Conservation (phyloP, 768 basidiomycete species). For the Tylopilus vinaceipallidus region DNA sequence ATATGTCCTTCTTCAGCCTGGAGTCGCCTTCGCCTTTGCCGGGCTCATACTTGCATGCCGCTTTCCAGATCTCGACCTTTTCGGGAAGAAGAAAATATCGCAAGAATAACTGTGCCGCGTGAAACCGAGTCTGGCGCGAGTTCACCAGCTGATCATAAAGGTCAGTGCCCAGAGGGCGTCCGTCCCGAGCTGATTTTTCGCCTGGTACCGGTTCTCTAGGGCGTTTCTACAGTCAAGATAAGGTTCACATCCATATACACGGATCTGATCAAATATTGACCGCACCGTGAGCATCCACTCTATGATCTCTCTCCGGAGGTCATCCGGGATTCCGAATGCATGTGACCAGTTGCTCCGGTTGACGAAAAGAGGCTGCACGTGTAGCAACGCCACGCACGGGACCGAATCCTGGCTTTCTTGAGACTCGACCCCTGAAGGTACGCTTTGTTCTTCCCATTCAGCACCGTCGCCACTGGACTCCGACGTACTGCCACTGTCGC, state of each 20-base stretch:
- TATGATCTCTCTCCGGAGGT: constrained; percentile 35
- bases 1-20: constrained; percentile 37
- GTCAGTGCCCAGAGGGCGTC: constrained; percentile 5
- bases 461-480: constrained; percentile 10
- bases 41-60: neutral
- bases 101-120: constrained; percentile 59
- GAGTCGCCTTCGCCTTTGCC: neutral
- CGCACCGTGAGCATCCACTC: constrained; percentile 48
- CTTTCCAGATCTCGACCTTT: constrained; percentile 14
- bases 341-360: constrained; percentile 14
- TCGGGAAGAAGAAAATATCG: constrained; percentile 49
- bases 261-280: neutral
- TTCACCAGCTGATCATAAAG: constrained; percentile 52
- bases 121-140: constrained; percentile 61
- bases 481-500: constrained; percentile 7
- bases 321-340: constrained; percentile 33
- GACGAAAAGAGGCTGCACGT: neutral
- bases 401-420: constrained; percentile 18
- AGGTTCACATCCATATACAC: neutral
- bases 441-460: constrained; percentile 20
- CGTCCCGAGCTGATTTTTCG: neutral
- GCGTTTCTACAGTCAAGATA: constrained; percentile 1
- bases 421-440: constrained; percentile 11
- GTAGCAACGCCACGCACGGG: neutral
- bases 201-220: constrained; percentile 1